Evolutionary conservation across 257 asterid species (phyloP), one percentile per base, ranked within the genome.

Genomic region (Hygrophila difformis): DNA sequence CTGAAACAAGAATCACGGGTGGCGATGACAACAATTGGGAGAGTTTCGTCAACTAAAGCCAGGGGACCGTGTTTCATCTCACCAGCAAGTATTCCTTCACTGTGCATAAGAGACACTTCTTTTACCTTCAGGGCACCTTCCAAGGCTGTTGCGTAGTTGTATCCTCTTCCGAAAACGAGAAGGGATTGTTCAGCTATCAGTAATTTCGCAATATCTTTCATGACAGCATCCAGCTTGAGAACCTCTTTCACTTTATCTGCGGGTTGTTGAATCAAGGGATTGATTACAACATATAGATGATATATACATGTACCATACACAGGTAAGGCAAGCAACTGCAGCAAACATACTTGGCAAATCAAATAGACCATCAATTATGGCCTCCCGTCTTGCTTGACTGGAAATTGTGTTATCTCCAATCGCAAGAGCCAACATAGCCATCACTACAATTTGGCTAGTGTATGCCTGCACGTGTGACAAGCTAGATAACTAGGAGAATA

Each of bases 31-130:
- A 89, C 70, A 31, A 86, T 82, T 8, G 98, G 94, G 50, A 89
- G 94, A 63, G 73, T 89, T 42, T 89, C 94, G 49, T 89, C 98
- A 6, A 89, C 98, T 62, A 89, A 65, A 65, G 98, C 98, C 72
- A 89, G 68, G 18, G 96, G 98, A 12, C 98, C 98, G 23, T 89
- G 98, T 61, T 89, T 89, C 98, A 89, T 89, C 72, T 89, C 98
- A 42, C 98, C 98, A 22, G 96, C 96, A 59, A 89, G 93, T 66
- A 89, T 86, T 52, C 98, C 98, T 73, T 85, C 96, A 57, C 98
- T 89, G 64, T 89, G 98, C 98, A 89, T 89, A 22, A 89, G 93
- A 23, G 98, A 74, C 44, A 89, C 98, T 78, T 89, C 98, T 72
- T 89, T 85, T 44, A 89, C 98, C 81, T 89, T 89, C 79, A 89